phyloP scores from a whole-genome alignment of 2,329 filamentous ascomycete genomes.

The Trichoderma polysporum region DNA sequence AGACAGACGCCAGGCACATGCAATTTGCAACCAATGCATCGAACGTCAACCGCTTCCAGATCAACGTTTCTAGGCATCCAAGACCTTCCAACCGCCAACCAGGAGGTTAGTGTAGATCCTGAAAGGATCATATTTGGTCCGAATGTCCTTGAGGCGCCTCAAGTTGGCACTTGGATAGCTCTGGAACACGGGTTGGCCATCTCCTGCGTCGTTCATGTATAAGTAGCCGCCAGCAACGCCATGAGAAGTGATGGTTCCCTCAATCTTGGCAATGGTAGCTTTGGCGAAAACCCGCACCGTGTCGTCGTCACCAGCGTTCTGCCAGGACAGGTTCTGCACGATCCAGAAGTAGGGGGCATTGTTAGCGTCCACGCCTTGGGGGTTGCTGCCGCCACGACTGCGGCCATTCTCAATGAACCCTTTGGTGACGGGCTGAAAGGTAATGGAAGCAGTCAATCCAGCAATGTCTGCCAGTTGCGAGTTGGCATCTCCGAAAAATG shows the following conservation, averaged over 20 bases:
- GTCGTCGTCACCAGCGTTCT: background rate
- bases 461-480: background rate
- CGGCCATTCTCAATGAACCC: slow-evolving; percentile 1
- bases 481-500: background rate
- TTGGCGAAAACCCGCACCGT: background rate
- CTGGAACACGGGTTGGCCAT: background rate
- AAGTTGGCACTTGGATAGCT: background rate
- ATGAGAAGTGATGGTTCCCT: background rate
- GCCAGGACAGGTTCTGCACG: slow-evolving; percentile 1
- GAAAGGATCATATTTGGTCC: background rate
- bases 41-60: background rate
- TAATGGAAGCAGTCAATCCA: slow-evolving; percentile 2
- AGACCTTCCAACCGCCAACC: slow-evolving; percentile 3
- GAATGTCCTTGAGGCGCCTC: slow-evolving; percentile 2
- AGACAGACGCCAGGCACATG: background rate
- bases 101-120: background rate
- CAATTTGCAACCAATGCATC: background rate
- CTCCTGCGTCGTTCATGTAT: background rate
- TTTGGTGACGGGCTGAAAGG: slow-evolving; percentile 2
- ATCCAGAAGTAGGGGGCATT: slow-evolving; percentile 4
- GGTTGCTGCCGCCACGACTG: slow-evolving; percentile 2
- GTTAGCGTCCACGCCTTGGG: background rate
- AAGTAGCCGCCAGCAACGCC: background rate
- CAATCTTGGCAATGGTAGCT: background rate
- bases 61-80: background rate